phyloP scores from a whole-genome alignment of 148 eudicot genomes.

The Rhododendron simsii region DNA sequence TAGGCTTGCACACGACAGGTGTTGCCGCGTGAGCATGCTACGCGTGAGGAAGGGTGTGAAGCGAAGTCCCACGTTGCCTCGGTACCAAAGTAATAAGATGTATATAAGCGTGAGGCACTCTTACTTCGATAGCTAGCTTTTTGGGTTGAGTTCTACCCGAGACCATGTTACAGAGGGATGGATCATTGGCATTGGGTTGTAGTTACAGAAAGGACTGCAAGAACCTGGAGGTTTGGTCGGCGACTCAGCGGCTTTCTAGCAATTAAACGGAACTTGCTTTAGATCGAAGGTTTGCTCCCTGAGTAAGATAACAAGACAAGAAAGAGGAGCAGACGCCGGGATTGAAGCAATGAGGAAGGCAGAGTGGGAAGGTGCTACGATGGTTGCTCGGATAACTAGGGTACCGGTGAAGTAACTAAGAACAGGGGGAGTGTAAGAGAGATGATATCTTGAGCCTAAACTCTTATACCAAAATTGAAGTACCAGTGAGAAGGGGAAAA shows the following conservation, averaged over 20 bases:
- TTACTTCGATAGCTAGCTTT: too few relatives aligned
- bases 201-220: neutral
- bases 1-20: too few relatives aligned
- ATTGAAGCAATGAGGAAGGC: neutral
- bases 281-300: neutral
- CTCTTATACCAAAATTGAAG: neutral
- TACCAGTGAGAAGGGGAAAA: neutral
- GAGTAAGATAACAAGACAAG: neutral
- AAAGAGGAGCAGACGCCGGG: neutral
- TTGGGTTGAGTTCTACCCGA: too few relatives aligned
- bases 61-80: too few relatives aligned
- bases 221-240: neutral
- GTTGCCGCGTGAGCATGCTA: too few relatives aligned
- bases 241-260: neutral
- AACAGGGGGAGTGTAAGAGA: neutral
- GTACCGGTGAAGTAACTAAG: neutral
- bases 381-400: neutral
- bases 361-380: neutral
- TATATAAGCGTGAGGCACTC: too few relatives aligned
- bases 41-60: too few relatives aligned
- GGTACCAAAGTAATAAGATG: too few relatives aligned
- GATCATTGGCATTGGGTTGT: neutral
- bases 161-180: too few relatives aligned
- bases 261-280: neutral
- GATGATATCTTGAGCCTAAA: neutral